Evolutionary conservation across 371 early-diverging fungal species (phyloP).

Genomic region (Saksenaea vasiformis): DNA sequence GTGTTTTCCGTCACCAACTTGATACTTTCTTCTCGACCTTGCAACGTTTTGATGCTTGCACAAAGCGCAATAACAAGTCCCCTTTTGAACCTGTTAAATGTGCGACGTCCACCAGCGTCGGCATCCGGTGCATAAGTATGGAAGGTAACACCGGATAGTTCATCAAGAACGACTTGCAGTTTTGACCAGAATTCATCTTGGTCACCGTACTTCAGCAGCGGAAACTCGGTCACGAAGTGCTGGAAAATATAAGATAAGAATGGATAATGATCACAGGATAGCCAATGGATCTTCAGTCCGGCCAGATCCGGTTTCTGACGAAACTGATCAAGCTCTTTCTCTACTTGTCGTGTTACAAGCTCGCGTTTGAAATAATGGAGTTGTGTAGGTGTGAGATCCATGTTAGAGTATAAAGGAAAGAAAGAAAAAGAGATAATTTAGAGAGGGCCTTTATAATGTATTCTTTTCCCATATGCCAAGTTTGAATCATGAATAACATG

Average conservation of each 20-base stretch:
- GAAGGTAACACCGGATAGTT: conserved; percentile 24
- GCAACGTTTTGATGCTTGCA: conserved; percentile 26
- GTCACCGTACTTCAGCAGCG: conserved; percentile 27
- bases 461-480: neutral
- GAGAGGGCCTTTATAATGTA: neutral
- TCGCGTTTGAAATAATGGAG: conserved; percentile 37
- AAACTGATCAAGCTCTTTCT: conserved; percentile 20
- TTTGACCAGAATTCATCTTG: conserved; percentile 32
- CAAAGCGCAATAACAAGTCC: conserved; percentile 23
- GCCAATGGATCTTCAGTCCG: neutral
- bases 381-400: conserved; percentile 25
- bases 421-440: neutral
- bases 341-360: conserved; percentile 24
- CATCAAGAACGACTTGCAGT: conserved; percentile 25
- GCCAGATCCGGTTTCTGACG: conserved; percentile 14
- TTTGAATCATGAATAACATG: neutral
- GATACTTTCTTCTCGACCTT: conserved; percentile 30
- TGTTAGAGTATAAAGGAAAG: neutral
- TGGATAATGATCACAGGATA: conserved; percentile 16
- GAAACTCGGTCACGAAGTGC: conserved; percentile 30
- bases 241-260: conserved; percentile 27
- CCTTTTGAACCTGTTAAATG: conserved; percentile 29
- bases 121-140: conserved; percentile 25
- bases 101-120: conserved; percentile 26
- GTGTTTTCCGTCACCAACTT: neutral